Evolutionary conservation across 2,329 filamentous ascomycete genomes (phyloP).

Genomic region (Stemphylium lycopersici): DNA sequence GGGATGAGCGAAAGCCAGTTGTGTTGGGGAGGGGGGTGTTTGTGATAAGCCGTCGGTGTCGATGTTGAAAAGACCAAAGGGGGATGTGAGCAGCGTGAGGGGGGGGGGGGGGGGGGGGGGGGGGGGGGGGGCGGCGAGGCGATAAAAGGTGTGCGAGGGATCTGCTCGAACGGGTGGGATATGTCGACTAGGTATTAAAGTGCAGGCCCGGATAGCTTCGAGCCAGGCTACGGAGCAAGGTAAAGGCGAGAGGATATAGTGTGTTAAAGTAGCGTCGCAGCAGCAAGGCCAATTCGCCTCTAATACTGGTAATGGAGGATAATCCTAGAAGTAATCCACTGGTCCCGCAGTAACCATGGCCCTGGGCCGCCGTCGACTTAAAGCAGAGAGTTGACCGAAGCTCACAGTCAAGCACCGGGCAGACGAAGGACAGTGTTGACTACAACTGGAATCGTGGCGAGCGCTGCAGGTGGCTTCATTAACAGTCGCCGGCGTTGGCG

Average conservation of each 20-base stretch:
- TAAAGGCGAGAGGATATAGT: constrained; percentile 40
- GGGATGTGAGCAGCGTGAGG: constrained; percentile 26
- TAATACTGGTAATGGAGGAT: constrained; percentile 35
- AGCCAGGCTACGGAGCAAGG: constrained; percentile 39
- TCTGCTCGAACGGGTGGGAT: constrained; percentile 44
- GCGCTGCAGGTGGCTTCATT: constrained; percentile 38
- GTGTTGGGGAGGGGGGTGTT: constrained; percentile 16
- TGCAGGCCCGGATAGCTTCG: constrained; percentile 24
- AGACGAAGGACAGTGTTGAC: constrained; percentile 36
- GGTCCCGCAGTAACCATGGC: constrained; percentile 32
- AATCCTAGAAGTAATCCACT: constrained; percentile 34
- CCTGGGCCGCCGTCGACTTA: constrained; percentile 40
- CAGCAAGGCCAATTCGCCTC: constrained; percentile 35
- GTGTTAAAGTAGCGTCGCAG: constrained; percentile 43
- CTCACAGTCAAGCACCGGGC: constrained; percentile 38
- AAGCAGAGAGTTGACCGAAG: constrained; percentile 40
- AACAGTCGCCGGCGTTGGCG: constrained; percentile 39
- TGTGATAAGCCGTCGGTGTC: constrained; percentile 15
- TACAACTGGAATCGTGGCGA: constrained; percentile 29
- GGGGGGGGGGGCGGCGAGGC: constrained; percentile 32
- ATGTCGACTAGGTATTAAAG: constrained; percentile 43
- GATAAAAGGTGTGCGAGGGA: constrained; percentile 37
- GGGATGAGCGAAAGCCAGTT: constrained; percentile 17
- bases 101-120: too few species aligned
- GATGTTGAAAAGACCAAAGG: constrained; percentile 27